Conservation (phyloP, 2,329 filamentous ascomycete genomes). For the Aspergillus texensis region DNA sequence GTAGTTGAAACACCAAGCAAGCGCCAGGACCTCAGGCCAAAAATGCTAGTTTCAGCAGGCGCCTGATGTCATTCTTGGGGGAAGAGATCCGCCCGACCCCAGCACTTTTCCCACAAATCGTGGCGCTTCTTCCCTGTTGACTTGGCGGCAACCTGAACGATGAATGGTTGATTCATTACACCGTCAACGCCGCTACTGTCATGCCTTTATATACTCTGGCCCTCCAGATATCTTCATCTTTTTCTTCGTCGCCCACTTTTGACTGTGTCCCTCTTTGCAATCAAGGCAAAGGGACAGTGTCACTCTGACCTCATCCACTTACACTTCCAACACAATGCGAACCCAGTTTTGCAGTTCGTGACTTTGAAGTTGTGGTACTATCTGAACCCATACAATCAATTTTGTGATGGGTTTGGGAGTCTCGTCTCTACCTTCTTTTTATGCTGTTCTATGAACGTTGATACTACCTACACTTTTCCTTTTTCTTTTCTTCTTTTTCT, state of each 20-base stretch:
- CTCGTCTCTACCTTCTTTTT: background rate
- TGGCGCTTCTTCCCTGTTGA: conserved; percentile 19
- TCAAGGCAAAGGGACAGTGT: background rate
- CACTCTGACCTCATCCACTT: background rate
- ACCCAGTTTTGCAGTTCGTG: background rate
- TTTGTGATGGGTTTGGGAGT: background rate
- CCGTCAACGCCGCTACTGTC: conserved; percentile 33
- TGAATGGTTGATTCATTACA: conserved; percentile 17
- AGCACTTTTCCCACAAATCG: conserved; percentile 32
- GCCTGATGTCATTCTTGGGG: conserved; percentile 38
- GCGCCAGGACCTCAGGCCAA: conserved; percentile 9
- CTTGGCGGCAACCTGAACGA: conserved; percentile 17
- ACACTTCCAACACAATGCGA: background rate
- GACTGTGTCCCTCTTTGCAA: conserved; percentile 6
- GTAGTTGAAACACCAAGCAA: conserved; percentile 4
- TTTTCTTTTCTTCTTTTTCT: background rate
- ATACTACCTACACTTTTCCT: background rate
- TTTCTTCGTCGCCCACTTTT: conserved; percentile 10
- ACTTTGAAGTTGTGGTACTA: background rate
- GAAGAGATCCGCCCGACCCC: conserved; percentile 24
- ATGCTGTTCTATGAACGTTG: background rate
- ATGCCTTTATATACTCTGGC: conserved; percentile 25
- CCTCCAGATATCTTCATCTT: background rate
- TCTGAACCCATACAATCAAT: background rate
- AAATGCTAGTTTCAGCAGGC: conserved; percentile 35